Base-by-base conservation (phyloP, 176 grass and related monocot species). In the Carex scoparia region DNA sequence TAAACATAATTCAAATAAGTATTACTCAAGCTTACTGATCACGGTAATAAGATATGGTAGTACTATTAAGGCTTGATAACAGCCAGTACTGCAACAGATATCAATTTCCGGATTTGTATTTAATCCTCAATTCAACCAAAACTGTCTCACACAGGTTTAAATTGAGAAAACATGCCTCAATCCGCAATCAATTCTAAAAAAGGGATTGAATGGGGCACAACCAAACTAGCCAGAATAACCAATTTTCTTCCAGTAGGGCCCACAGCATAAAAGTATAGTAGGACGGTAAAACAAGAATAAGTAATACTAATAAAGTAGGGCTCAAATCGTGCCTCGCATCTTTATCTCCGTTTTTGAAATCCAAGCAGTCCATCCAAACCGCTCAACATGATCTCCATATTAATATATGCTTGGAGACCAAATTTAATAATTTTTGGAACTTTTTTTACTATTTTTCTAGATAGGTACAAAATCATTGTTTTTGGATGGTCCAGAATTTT, bases 1-100 rank as follows among this genome's bases (percentile, higher is more conserved):
- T n/a, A 74, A 84, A 86, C 44, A 57, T 40, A 44, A 89, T 79
- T 67, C 58, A 88, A 15, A 9, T 69, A 56, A 82, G 64, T 38
- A 65, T 81, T 69, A 51, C 7, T 48, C 40, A 7, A 15, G 49
- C 27, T 56, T 55, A 32, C 9, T 56, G 12, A 33, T 32, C 27
- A 28, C 0, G 28, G 19, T 76, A 55, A 54, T 13, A 76, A 14
- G 46, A 54, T 14, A 76, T 27, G 9, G 71, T 75, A 30, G 71
- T 75, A 75, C 44, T 12, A 62, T 30, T 54, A 59, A 79, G 13
- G 65, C 67, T 42, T 15, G 35, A 70, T 70, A 42, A 38, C 67
- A 70, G 13, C 42, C 67, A 70, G 35, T 42, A 16, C 14, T 40
- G 15, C 6, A 40, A 42, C 14, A 18, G 15, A 18, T 38, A 70